These are phyloP conservation scores for Panaeolus papilionaceus DNA, from an alignment of 768 basidiomycete species.

Conservation along the genomic window DNA sequence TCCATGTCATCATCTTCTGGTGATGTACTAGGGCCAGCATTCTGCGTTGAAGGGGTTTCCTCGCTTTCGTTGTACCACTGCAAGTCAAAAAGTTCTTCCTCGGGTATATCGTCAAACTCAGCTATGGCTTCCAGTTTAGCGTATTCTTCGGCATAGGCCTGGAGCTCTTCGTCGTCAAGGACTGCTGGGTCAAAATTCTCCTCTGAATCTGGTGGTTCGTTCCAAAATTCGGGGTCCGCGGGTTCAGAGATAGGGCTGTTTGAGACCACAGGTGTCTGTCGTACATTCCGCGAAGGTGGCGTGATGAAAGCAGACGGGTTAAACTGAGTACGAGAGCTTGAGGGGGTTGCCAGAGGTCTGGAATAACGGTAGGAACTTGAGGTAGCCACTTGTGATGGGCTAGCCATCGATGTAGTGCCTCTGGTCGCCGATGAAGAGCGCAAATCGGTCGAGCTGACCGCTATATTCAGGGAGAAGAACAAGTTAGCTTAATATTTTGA, in stretches of 20 bases:
- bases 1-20: constrained; percentile 40
- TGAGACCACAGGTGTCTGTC: not conserved
- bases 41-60: not conserved
- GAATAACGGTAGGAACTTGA: not conserved
- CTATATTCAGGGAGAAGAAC: constrained; percentile 14
- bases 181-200: constrained; percentile 48
- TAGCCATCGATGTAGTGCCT: constrained; percentile 9
- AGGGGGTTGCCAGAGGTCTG: not conserved
- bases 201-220: constrained; percentile 17
- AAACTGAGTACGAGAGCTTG: not conserved
- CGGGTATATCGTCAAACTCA: constrained; percentile 54
- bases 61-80: constrained; percentile 38
- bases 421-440: constrained; percentile 13
- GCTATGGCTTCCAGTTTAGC: constrained; percentile 44
- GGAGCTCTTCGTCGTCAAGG: constrained; percentile 60
- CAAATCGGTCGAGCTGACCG: constrained; percentile 18
- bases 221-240: constrained; percentile 1
- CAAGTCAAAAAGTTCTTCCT: constrained; percentile 46
- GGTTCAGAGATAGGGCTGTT: not conserved
- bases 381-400: constrained; percentile 17
- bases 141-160: constrained; percentile 64
- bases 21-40: not conserved
- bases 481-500: not conserved
- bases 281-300: not conserved
- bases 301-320: not conserved